Evolutionary conservation across 108 stramenopile genomes (phyloP).

Genomic region (Cylindrotheca closterium): DNA sequence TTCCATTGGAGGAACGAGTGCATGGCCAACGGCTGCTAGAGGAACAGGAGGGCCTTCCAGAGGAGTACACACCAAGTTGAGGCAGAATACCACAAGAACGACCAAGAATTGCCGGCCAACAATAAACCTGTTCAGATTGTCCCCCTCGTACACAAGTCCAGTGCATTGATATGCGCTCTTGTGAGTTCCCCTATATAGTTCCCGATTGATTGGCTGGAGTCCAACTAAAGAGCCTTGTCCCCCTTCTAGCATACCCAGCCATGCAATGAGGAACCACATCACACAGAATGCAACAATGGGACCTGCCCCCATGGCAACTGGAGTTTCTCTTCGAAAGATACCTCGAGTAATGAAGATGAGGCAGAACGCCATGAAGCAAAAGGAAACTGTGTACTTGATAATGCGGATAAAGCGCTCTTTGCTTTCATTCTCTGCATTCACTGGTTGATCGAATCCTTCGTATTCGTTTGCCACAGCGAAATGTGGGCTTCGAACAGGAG

Average conservation of each 20-base stretch:
- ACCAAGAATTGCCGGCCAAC: slow-evolving; percentile 72
- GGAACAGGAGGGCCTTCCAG: slow-evolving; percentile 33
- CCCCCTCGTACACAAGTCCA: slow-evolving; percentile 45
- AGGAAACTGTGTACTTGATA: slow-evolving; percentile 19
- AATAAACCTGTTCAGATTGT: slow-evolving; percentile 74
- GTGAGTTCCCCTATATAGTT: slow-evolving; percentile 52
- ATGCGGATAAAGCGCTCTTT: too few relatives aligned
- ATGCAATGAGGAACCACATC: slow-evolving; percentile 51
- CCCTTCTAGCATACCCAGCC: slow-evolving; percentile 75
- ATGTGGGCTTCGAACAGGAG: too few relatives aligned
- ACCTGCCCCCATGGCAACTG: slow-evolving; percentile 30
- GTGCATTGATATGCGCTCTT: slow-evolving; percentile 48
- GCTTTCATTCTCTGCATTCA: too few relatives aligned
- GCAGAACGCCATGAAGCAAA: slow-evolving; percentile 51
- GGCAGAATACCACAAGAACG: slow-evolving; percentile 54
- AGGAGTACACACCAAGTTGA: slow-evolving; percentile 50
- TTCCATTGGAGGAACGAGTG: too few relatives aligned
- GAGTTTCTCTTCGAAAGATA: slow-evolving; percentile 50
- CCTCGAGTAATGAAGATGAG: slow-evolving; percentile 49
- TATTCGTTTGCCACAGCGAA: too few relatives aligned
- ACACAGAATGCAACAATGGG: slow-evolving; percentile 43
- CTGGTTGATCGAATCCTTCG: too few relatives aligned
- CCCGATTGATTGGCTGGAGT: slow-evolving; percentile 47
- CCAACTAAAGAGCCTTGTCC: slow-evolving; percentile 69
- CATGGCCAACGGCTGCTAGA: slow-evolving; percentile 19